Evolutionary conservation across 257 asterid genomes (phyloP), one percentile per base, ranked within the genome.

Genomic region (Solanum bukasovii): DNA sequence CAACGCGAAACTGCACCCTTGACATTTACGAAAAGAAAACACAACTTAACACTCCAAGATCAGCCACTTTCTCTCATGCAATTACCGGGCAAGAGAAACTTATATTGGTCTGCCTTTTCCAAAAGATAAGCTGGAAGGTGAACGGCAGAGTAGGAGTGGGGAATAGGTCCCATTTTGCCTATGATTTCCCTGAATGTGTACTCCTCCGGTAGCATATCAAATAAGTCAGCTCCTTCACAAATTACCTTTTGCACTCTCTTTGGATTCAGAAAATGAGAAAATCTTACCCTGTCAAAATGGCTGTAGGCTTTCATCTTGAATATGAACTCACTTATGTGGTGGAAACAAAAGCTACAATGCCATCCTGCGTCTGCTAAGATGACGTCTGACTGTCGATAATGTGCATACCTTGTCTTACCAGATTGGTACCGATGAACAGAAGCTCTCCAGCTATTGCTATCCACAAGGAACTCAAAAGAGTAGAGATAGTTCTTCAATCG

Each of bases 201-300:
- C 92, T 95, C 98, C 87, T 95, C 98, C 0, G 98, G 98, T 33
- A 95, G 91, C 98, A 95, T 95, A 89, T 95, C 98, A 78, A 95
- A 95, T 72, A 95, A 89, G 89, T 95, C 96, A 12, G 93, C 92
- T 33, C 98, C 98, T 81, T 94, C 91, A 89, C 98, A 95, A 73
- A 95, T 94, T 9, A 94, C 95, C 88, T 90, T 91, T 88, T 94
- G 98, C 40, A 95, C 92, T 92, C 98, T 92, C 67, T 92, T 95
- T 1, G 97, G 93, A 29, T 94, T 92, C 90, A 95, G 87, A 85
- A 94, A 95, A 90, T 90, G 95, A 63, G 96, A 91, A 87, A 95
- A 95, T 83, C 98, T 91, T 83, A 95, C 98, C 49, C 98, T 88
- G 74, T 95, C 98, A 42, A 93, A 91, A 83, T 95, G 98, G 35